Evolutionary conservation across 352 stramenopile species (phyloP), one percentile per base, ranked within the genome.

Genomic region (Albugo candida): DNA sequence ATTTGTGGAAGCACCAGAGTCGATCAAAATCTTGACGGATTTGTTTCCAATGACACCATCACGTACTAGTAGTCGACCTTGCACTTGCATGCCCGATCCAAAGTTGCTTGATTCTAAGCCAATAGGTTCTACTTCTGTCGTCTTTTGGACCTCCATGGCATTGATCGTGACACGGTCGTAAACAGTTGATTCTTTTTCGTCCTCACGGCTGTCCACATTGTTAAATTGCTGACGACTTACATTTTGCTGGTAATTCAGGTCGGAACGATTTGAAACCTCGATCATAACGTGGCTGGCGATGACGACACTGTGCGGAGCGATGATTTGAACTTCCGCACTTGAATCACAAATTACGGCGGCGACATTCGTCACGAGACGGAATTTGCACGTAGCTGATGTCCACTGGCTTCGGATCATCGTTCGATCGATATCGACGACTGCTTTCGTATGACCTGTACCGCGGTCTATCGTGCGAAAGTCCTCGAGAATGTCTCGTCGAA

Each of bases 1-100:
- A 13, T 55, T 59, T 18, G 36, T 16, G 17, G 36, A 41, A 2
- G 53, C 53, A n/a, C 53, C 48, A 47, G 37, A 41, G 45, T 59
- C 43, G 24, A 51, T 19, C 20, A 59, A 41, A 27, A 27, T 31
- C n/a, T 16, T 47, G 14, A 58, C 12, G 2, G 13, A 14, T 11
- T 49, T 17, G 24, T 31, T n/a, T n/a, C 24, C 8, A 31, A 31
- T 31, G 24, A 31, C 24, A 31, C 24, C 24, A 31, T 31, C 24
- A 31, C 24, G 3, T 8, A 31, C n/a, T 31, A 31, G 24, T 31
- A 31, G 24, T 31, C 24, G 24, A 31, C 24, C 24, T 8, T 31
- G 8, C 24, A 8, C 24, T 31, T 3, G 24, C 8, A 31, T 31
- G 24, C 8, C 24, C 24, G 24, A 31, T 31, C 24, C 24, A 31